A percentile compares a stretch with the other conserved stretches of the same genome.
phyloP scores from a whole-genome alignment of 345 rosid species.

The Sonneratia caseolaris region DNA sequence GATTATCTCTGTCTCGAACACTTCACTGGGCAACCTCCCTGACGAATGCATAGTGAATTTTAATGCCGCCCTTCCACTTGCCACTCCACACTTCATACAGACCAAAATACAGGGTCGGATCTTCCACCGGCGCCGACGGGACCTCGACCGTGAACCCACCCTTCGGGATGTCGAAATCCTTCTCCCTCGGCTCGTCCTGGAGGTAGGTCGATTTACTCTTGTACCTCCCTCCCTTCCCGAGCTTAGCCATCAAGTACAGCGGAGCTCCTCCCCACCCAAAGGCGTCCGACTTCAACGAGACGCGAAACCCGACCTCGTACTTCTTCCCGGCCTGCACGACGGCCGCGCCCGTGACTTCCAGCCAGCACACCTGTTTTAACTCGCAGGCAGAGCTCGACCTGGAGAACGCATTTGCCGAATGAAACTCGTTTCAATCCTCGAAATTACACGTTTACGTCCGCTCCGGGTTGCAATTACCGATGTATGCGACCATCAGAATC shows the following conservation, averaged over 20 bases:
- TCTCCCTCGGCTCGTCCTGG: slow-evolving; percentile 5
- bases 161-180: slow-evolving; percentile 14
- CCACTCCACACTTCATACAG: slow-evolving; percentile 68
- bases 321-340: neutral
- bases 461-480: no score
- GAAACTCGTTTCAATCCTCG: no score
- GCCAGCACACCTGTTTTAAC: slow-evolving; percentile 45
- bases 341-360: slow-evolving; percentile 34
- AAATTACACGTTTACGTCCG: no score
- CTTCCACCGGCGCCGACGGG: neutral
- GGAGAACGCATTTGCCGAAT: no score
- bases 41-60: slow-evolving; percentile 31
- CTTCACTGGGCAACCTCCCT: neutral
- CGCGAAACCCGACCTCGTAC: slow-evolving; percentile 27
- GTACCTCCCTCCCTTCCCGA: slow-evolving; percentile 37
- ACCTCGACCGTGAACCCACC: slow-evolving; percentile 3
- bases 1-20: no score
- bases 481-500: no score
- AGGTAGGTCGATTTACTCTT: slow-evolving; percentile 14
- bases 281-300: slow-evolving; percentile 28
- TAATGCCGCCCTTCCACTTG: slow-evolving; percentile 53
- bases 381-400: slow-evolving; percentile 10
- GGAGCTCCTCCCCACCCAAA: slow-evolving; percentile 43
- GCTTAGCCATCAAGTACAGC: slow-evolving; percentile 45
- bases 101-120: slow-evolving; percentile 38